Percentiles rank a stretch among this genome's conserved stretches.
Conservation (phyloP, 2,329 filamentous ascomycete genomes). For the Didymosphaeria variabile region DNA sequence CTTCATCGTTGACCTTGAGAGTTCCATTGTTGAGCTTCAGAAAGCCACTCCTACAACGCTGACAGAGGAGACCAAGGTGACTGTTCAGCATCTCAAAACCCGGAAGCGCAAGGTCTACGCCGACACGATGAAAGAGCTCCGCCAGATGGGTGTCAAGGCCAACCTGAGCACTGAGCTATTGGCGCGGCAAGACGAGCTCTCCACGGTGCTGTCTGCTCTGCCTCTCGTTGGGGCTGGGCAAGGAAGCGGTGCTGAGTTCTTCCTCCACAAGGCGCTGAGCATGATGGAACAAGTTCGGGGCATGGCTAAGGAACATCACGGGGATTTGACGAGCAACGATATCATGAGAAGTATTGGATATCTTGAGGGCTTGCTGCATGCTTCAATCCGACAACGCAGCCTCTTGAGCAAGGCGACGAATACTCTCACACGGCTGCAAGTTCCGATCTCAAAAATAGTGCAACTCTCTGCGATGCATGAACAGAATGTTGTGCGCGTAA, state of each 20-base stretch:
- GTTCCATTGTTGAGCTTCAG: slow-evolving; percentile 75
- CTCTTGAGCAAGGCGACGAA: slow-evolving; percentile 43
- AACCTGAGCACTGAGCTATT: slow-evolving; percentile 81
- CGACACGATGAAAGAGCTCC: slow-evolving; percentile 82
- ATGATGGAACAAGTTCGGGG: slow-evolving; percentile 73
- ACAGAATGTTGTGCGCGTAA: slow-evolving; percentile 26
- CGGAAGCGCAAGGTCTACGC: slow-evolving; percentile 90
- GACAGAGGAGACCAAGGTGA: slow-evolving; percentile 85
- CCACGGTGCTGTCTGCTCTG: slow-evolving; percentile 71
- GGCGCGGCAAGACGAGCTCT: slow-evolving; percentile 74
- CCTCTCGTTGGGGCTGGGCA: slow-evolving; percentile 27
- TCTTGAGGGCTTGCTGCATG: slow-evolving; percentile 82
- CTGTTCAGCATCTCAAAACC: slow-evolving; percentile 87
- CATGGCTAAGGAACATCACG: slow-evolving; percentile 76
- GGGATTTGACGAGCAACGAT: slow-evolving; percentile 84
- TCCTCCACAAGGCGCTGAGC: slow-evolving; percentile 82
- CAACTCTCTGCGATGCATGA: slow-evolving; percentile 36
- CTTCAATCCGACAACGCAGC: slow-evolving; percentile 68
- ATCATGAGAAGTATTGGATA: slow-evolving; percentile 81
- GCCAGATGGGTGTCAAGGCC: slow-evolving; percentile 87
- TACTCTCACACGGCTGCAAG: slow-evolving; percentile 49
- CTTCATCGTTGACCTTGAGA: slow-evolving; percentile 74
- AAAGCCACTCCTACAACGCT: slow-evolving; percentile 83
- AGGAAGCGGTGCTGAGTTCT: slow-evolving; percentile 66
- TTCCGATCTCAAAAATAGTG: slow-evolving; percentile 47